phyloP scores from a whole-genome alignment of 129 eudicot genomes.

The Ambrosia artemisiifolia region DNA sequence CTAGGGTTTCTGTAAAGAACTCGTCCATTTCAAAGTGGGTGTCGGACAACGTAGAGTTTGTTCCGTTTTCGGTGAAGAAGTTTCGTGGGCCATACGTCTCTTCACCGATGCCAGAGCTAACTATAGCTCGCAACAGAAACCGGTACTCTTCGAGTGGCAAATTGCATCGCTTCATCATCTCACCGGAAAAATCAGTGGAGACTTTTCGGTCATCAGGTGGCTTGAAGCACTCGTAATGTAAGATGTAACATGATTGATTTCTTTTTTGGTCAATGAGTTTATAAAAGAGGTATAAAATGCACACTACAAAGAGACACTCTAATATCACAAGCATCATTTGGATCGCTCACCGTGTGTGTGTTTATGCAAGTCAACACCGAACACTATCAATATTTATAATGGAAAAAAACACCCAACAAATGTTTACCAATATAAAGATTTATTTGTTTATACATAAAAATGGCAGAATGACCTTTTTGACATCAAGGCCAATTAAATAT shows the following conservation, averaged over 20 bases:
- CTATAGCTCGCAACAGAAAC: constrained; percentile 42
- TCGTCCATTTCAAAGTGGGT: constrained; percentile 43
- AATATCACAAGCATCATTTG: constrained; percentile 25
- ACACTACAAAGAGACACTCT: constrained; percentile 8
- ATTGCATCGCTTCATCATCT: constrained; percentile 32
- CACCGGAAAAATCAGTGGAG: constrained; percentile 36
- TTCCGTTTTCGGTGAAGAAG: constrained; percentile 34
- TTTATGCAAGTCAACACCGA: not conserved
- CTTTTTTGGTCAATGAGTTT: constrained; percentile 22
- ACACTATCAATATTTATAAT: too few relatives aligned
- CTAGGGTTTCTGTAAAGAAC: constrained; percentile 35
- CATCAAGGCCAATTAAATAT: too few relatives aligned
- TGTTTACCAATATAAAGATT: too few relatives aligned
- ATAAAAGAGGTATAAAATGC: constrained; percentile 17
- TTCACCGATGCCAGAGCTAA: constrained; percentile 52
- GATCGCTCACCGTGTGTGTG: not conserved
- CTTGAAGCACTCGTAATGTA: constrained; percentile 53
- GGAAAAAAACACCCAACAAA: too few relatives aligned
- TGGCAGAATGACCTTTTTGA: too few relatives aligned
- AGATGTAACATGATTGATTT: constrained; percentile 38
- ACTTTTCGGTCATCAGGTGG: constrained; percentile 39
- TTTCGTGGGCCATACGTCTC: constrained; percentile 45
- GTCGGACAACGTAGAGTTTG: constrained; percentile 26
- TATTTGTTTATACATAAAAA: too few relatives aligned
- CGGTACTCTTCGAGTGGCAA: constrained; percentile 32